A percentile compares a stretch with the other conserved stretches of the same genome.
These are phyloP conservation scores for Graphiopsis chlorocephala DNA, from an alignment of 2,329 filamentous ascomycete genomes.

Conservation along the genomic window DNA sequence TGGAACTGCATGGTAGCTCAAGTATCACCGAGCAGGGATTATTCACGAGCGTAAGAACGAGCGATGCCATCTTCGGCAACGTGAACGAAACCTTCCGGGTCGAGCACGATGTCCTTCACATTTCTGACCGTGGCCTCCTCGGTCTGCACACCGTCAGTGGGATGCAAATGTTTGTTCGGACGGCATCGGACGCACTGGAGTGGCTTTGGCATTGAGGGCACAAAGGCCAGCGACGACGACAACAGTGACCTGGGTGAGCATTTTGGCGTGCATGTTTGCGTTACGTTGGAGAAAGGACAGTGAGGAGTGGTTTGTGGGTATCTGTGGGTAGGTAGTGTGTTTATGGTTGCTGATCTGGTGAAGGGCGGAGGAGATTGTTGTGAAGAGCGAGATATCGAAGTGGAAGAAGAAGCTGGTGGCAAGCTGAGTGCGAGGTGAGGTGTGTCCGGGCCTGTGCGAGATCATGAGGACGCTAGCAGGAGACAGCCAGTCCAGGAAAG, in stretches of 20 bases:
- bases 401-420: not conserved
- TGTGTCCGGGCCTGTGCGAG: no score
- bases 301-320: not conserved
- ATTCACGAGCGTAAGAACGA: slow-evolving; percentile 20
- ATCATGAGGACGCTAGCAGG: not conserved
- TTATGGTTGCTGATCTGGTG: not conserved
- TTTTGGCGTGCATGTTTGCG: not conserved
- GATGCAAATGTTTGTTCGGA: not conserved
- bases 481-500: not conserved
- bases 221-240: not conserved
- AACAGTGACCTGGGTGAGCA: not conserved
- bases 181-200: not conserved
- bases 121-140: not conserved
- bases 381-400: not conserved
- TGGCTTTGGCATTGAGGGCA: not conserved
- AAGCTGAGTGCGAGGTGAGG: not conserved
- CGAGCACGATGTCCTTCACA: not conserved
- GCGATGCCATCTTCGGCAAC: slow-evolving; percentile 23
- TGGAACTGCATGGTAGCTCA: not conserved
- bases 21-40: not conserved
- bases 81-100: slow-evolving; percentile 16
- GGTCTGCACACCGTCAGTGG: not conserved
- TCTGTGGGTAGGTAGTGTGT: not conserved
- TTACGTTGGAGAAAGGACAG: not conserved
- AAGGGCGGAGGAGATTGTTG: not conserved